Base-by-base conservation (phyloP, 257 asterid species). In the Coffea eugenioides region DNA sequence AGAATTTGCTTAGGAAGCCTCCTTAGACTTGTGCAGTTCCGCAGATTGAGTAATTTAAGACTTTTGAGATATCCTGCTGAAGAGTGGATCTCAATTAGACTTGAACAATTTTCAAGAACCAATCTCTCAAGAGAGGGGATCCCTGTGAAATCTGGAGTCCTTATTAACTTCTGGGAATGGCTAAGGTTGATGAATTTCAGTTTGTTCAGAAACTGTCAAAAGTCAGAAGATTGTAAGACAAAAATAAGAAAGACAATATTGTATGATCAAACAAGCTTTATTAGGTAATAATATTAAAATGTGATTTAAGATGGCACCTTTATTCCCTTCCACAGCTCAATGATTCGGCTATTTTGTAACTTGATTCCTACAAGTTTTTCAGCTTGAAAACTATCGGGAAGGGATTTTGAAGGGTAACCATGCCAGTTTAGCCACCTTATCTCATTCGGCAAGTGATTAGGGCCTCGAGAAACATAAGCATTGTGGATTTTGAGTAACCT, bases 101-200 rank as follows among this genome's bases (percentile, higher is more conserved):
- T 77, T 46, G 48, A 43, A 64, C 80, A 82, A 36, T 74, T 69
- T 67, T 79, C 74, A 16, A 78, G 82, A 78, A 78, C 23, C 73
- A 82, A 36, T 12, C 57, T 45, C 72, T 75, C 77, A 18, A 82
- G 82, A 74, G 74, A 68, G 12, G 82, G 82, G 25, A 82, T 56
- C 45, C 65, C 78, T 41, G 57, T 57, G 34, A 79, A 80, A 66
- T 83, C 76, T 20, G 75, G 77, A 73, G 77, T 73, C 14, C 34
- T 79, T 61, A 52, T 39, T 25, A 76, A 70, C 64, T 77, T 73
- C 10, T 76, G 80, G 10, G 86, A 83, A 74, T 80, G 80, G 61
- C 81, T 79, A 9, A 83, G 83, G 62, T 83, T 76, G 80, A 83
- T 64, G 69, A 83, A 69, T 66, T 79, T 80, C 76, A 83, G 72